Evolutionary conservation across 805 yeast species (phyloP), one percentile per base, ranked within the genome.

Genomic region (Tetrapisispora nanseiensis): DNA sequence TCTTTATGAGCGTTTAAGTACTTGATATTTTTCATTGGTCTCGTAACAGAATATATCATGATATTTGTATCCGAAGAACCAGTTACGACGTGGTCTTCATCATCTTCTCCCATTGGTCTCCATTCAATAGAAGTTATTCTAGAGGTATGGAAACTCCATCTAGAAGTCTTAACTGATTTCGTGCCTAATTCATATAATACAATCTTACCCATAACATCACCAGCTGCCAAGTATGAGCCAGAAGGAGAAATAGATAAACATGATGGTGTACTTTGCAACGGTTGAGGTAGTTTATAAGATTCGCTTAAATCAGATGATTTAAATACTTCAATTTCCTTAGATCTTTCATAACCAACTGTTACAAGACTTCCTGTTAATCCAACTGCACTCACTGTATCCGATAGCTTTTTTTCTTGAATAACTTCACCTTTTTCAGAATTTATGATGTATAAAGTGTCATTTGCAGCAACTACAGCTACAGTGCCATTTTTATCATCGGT

Each of bases 111-210:
- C 6, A 28, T 19, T 8, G 62, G 59, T 43, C 45, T 74, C 98
- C 97, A 92, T 20, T 77, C 62, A 37, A 92, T 83, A 24, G 80
- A 74, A 45, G 76, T 78, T 48, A 92, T 82, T 42, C 75, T 78
- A 43, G 95, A 81, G 2, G 89, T 84, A 60, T 92, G 97, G 78
- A 86, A 90, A 0, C 95, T 81, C 99, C 99, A 92, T 58, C 97
- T 76, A 0, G 94, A 77, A 2, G 97, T 86, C 29, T 79, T 72
- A 7, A 85, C 65, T 3, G 72, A 51, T 39, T 68, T 74, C 31
- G 77, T 78, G 2, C 59, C 60, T 6, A 78, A 59, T 48, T 76
- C 71, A 62, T 76, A 86, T 29, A 89, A 69, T n/a, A 80, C 64
- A 49, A 87, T 86, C 61, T 90, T 92, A 27, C 98, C 98, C 41